Evolutionary conservation across 805 yeast genomes (phyloP).

Genomic region (Myxozyma lipomycoides): DNA sequence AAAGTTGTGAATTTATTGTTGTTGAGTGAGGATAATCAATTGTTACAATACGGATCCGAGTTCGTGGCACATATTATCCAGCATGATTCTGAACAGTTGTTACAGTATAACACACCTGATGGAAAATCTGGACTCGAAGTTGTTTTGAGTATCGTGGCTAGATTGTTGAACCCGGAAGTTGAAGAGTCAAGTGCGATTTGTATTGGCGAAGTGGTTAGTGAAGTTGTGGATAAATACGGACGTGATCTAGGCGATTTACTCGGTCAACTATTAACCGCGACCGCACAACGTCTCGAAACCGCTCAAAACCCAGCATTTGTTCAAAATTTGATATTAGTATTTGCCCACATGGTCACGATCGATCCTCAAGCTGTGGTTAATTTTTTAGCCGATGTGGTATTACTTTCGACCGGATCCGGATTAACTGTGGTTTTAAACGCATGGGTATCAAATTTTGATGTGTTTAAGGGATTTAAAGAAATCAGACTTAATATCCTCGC

Average conservation of each 20-base stretch:
- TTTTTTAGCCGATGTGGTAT: slow-evolving; percentile 48
- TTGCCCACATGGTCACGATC: slow-evolving; percentile 62
- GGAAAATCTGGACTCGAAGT: slow-evolving; percentile 49
- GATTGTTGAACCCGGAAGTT: slow-evolving; percentile 60
- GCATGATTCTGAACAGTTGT: slow-evolving; percentile 37
- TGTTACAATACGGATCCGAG: slow-evolving; percentile 73
- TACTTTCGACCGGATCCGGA: slow-evolving; percentile 38
- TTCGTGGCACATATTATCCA: slow-evolving; percentile 59
- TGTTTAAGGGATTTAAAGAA: slow-evolving; percentile 70
- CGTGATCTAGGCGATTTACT: slow-evolving; percentile 40
- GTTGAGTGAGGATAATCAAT: slow-evolving; percentile 30
- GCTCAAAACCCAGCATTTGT: slow-evolving; percentile 70
- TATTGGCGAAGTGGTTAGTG: slow-evolving; percentile 62
- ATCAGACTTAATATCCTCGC: slow-evolving; percentile 68
- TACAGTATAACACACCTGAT: slow-evolving; percentile 11
- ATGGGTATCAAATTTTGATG: slow-evolving; percentile 82
- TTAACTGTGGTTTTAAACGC: slow-evolving; percentile 60
- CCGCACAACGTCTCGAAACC: slow-evolving; percentile 58
- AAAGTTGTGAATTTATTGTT: slow-evolving; percentile 17
- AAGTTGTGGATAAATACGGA: slow-evolving; percentile 50
- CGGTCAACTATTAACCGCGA: slow-evolving; percentile 64
- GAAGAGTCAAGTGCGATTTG: slow-evolving; percentile 80
- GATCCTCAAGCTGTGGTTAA: slow-evolving; percentile 62
- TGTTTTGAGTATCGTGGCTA: slow-evolving; percentile 61
- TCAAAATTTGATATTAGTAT: slow-evolving; percentile 71